A percentile compares a stretch with the other conserved stretches of the same genome.
Conservation (phyloP, 1,139 yeast species). For the Geotrichum siamense region DNA sequence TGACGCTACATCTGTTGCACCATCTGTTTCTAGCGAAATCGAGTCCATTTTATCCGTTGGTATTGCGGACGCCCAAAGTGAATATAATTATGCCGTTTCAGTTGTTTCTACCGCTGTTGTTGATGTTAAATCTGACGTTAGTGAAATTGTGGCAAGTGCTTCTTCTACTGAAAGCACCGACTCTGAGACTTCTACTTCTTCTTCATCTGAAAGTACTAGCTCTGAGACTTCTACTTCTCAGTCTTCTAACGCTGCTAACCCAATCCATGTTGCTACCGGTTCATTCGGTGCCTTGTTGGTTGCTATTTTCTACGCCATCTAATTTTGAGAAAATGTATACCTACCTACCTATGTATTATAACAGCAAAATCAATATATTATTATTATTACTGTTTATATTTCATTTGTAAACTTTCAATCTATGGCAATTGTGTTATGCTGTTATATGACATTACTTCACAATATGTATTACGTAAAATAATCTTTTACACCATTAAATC, state of each 20-base stretch:
- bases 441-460: too few species aligned
- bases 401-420: too few species aligned
- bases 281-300: constrained; percentile 4
- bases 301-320: constrained; percentile 7
- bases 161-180: background rate
- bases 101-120: constrained; percentile 7
- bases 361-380: too few species aligned
- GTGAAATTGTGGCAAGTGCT: background rate
- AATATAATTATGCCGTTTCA: background rate
- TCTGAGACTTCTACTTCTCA: background rate
- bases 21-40: background rate
- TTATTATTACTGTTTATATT: too few species aligned
- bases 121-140: background rate
- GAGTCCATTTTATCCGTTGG: constrained; percentile 1
- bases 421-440: too few species aligned
- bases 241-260: background rate
- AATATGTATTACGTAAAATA: too few species aligned
- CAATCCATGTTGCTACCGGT: constrained; percentile 2
- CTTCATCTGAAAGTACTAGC: background rate
- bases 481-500: too few species aligned
- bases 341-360: too few species aligned
- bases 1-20: constrained; percentile 3
- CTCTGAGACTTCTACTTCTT: background rate
- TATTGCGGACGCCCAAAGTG: constrained; percentile 1
- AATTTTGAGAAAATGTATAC: too few species aligned